Evolutionary conservation across 164 flowering plant genomes (phyloP), one percentile per base, ranked within the genome.

Genomic region (Magnolia sinica): DNA sequence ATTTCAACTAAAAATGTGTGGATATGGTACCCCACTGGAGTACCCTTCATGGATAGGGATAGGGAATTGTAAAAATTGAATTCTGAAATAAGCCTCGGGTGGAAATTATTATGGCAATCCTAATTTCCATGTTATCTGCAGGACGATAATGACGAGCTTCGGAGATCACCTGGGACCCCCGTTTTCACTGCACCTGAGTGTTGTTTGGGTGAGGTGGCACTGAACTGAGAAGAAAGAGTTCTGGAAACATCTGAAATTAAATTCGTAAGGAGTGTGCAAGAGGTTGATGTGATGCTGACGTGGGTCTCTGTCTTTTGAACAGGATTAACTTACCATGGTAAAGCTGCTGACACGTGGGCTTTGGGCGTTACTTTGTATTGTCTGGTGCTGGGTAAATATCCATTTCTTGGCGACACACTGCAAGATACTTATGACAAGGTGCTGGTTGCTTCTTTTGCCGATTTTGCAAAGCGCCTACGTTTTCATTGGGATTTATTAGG

Each of bases 371-470:
- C 99, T 61, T 85, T 96, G 84, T 92, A 94, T 80, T 87, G 86
- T 78, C 86, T 92, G 95, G 76, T 91, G 29, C 49, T 90, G 50
- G 98, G 98, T 18, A 82, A 87, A 29, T 94, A 91, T 79, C 99
- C 99, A 13, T 96, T 92, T 83, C 88, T 92, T 52, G 99, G 98
- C 27, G 95, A 94, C 67, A 88, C 98, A 14, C 84, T 94, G 7
- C 99, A 90, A 79, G 98, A 96, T 79, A 92, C 97, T 27, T 93
- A 92, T 83, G 99, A 96, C 78, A 91, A 91, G 91, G 99, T 92
- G 31, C 58, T 27, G 45, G 9, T 58, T 27, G 31, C 7, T 73
- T 65, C 10, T 27, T n/a, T 20, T 68, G 70, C 70, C 50, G 8
- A n/a, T 68, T 55, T 51, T 51, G 19, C 64, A 11, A 3, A 72